Percentiles rank a stretch among this genome's conserved stretches.
These are phyloP conservation scores for Penicillium psychrofluorescens DNA, from an alignment of 495 filamentous ascomycete species.

Conservation along the genomic window DNA sequence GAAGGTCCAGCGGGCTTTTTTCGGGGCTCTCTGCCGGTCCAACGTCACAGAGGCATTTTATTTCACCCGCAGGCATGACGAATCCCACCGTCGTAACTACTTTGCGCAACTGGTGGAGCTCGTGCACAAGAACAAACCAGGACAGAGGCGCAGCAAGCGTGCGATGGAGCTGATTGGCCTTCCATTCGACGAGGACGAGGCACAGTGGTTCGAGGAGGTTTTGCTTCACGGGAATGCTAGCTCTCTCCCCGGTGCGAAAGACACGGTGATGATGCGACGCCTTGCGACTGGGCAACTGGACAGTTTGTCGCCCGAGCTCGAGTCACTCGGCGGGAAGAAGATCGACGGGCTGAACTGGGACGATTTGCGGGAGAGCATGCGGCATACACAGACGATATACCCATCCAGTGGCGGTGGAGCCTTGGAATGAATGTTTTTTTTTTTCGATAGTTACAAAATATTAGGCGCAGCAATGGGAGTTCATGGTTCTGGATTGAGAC, in stretches of 20 bases:
- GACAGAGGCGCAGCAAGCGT: conserved; percentile 41
- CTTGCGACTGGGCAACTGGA: conserved; percentile 48
- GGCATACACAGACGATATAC: conserved; percentile 17
- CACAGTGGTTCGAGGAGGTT: conserved; percentile 62
- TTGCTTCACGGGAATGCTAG: conserved; percentile 55
- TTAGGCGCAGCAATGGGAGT: conserved; percentile 5
- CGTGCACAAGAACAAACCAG: conserved; percentile 42
- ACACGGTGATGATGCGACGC: conserved; percentile 62
- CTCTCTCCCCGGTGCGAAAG: conserved; percentile 52
- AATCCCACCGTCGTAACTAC: conserved; percentile 49
- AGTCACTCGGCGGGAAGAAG: conserved; percentile 39
- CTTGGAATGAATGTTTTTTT: conserved; percentile 5
- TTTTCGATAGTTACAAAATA: background rate
- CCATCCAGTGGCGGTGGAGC: conserved; percentile 2
- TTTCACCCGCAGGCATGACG: conserved; percentile 59
- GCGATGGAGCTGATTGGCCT: conserved; percentile 65
- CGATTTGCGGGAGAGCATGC: conserved; percentile 34
- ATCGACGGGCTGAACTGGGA: conserved; percentile 50
- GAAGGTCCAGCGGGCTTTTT: conserved; percentile 54
- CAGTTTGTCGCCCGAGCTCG: conserved; percentile 25
- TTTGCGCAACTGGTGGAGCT: conserved; percentile 62
- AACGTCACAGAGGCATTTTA: conserved; percentile 67
- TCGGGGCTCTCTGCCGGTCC: conserved; percentile 57
- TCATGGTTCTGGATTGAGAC: background rate
- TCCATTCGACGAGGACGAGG: conserved; percentile 61